These are phyloP conservation scores for Suhomyces sp. DNA, from an alignment of 805 yeast genomes.

Conservation along the genomic window DNA sequence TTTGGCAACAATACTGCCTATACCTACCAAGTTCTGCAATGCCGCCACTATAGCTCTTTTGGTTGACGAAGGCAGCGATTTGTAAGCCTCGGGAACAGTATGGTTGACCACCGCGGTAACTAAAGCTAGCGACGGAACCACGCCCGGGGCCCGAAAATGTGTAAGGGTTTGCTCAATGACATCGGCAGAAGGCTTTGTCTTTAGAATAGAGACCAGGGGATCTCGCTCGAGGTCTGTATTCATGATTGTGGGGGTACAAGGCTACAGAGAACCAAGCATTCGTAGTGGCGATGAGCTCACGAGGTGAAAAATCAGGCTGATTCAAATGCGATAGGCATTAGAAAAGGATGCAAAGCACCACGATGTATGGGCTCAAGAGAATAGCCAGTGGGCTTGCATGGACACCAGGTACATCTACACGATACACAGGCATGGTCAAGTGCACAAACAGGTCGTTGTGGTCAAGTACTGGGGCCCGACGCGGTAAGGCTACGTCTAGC, in stretches of 20 bases:
- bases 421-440: background rate
- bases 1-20: constrained; percentile 29
- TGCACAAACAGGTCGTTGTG: background rate
- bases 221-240: background rate
- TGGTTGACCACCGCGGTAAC: constrained; percentile 25
- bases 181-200: constrained; percentile 8
- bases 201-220: background rate
- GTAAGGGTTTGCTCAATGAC: constrained; percentile 4
- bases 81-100: constrained; percentile 34
- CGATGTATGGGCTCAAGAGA: background rate
- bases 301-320: background rate
- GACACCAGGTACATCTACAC: background rate
- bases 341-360: background rate
- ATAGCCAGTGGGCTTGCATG: background rate
- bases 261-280: background rate
- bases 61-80: constrained; percentile 13
- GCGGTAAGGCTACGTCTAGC: background rate
- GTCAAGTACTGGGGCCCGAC: background rate
- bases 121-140: background rate
- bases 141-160: background rate
- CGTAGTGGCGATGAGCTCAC: background rate
- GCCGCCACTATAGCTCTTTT: constrained; percentile 8
- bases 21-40: constrained; percentile 26
- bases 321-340: background rate
- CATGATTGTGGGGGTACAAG: background rate